These are phyloP conservation scores for Penicillium sp. DNA, from an alignment of 2,329 filamentous ascomycete species.

Conservation along the genomic window DNA sequence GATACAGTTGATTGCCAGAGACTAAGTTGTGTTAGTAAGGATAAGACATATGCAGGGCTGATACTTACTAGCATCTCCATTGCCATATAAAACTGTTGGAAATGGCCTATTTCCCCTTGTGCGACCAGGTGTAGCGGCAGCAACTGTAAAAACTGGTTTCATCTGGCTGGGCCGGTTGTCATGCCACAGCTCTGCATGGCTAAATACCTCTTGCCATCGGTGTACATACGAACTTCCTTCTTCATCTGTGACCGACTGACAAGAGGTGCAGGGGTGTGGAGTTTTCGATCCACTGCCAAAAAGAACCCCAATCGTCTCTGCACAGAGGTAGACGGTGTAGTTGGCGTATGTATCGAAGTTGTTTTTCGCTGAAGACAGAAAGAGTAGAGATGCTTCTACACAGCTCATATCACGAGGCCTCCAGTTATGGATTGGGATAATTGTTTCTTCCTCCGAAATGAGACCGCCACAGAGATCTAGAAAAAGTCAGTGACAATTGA, in stretches of 20 bases:
- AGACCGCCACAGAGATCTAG: constrained; percentile 54
- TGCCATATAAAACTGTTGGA: constrained; percentile 28
- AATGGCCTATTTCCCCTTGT: constrained; percentile 19
- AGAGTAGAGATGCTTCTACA: constrained; percentile 21
- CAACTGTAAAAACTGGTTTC: constrained; percentile 26
- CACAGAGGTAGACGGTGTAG: constrained; percentile 51
- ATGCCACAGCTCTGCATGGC: constrained; percentile 46
- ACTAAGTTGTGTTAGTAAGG: constrained; percentile 14
- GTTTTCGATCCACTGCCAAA: constrained; percentile 16
- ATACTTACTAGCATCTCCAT: constrained; percentile 27
- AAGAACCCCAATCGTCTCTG: constrained; percentile 46
- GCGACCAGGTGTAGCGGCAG: constrained; percentile 7
- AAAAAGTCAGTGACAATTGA: background rate
- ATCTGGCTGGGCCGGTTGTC: constrained; percentile 30
- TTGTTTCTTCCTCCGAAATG: constrained; percentile 53
- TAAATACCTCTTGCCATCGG: constrained; percentile 43
- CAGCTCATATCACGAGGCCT: constrained; percentile 29
- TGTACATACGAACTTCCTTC: constrained; percentile 23
- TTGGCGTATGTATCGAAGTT: constrained; percentile 53
- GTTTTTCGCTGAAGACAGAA: constrained; percentile 25
- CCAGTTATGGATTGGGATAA: constrained; percentile 52
- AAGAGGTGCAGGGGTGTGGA: constrained; percentile 15
- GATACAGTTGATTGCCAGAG: constrained; percentile 38
- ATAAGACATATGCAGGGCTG: background rate
- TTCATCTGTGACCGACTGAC: constrained; percentile 18